Conservation (phyloP, 306 rosid species). For the Vigna mungo region DNA sequence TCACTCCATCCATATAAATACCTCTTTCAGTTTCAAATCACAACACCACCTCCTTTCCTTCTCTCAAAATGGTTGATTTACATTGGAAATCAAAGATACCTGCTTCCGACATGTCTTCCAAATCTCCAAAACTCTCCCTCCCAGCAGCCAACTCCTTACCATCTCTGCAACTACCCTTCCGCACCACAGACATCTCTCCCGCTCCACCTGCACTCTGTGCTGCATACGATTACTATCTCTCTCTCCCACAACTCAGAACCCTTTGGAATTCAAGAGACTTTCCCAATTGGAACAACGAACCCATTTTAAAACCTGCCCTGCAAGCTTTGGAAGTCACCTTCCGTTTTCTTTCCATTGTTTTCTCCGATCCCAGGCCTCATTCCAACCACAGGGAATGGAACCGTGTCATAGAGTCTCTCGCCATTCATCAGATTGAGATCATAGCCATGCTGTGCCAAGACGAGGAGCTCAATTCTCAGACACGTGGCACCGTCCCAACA, state of each 20-base stretch:
- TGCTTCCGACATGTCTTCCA: constrained; percentile 56
- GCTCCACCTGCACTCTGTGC: constrained; percentile 67
- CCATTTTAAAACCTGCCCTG: constrained; percentile 72
- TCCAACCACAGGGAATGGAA: constrained; percentile 73
- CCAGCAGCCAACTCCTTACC: constrained; percentile 62
- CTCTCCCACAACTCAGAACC: constrained; percentile 67
- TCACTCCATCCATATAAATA: background rate
- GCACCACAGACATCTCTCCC: constrained; percentile 56
- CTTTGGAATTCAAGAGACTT: constrained; percentile 68
- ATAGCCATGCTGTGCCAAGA: constrained; percentile 75
- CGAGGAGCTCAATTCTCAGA: constrained; percentile 54
- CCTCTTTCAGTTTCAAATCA: background rate
- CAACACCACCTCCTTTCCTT: background rate
- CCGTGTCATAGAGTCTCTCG: constrained; percentile 68
- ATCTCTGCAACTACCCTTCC: constrained; percentile 48
- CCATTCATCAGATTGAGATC: constrained; percentile 63
- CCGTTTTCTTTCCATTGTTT: constrained; percentile 66
- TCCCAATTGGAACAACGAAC: constrained; percentile 71
- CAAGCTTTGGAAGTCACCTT: constrained; percentile 83
- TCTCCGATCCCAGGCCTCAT: constrained; percentile 78
- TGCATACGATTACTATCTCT: constrained; percentile 74
- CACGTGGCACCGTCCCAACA: constrained; percentile 71
- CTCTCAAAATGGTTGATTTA: constrained; percentile 67
- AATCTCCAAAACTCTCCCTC: constrained; percentile 65
- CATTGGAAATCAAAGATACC: constrained; percentile 69